phyloP scores from a whole-genome alignment of 2,329 filamentous ascomycete species.

The Diplodia scrobiculata region DNA sequence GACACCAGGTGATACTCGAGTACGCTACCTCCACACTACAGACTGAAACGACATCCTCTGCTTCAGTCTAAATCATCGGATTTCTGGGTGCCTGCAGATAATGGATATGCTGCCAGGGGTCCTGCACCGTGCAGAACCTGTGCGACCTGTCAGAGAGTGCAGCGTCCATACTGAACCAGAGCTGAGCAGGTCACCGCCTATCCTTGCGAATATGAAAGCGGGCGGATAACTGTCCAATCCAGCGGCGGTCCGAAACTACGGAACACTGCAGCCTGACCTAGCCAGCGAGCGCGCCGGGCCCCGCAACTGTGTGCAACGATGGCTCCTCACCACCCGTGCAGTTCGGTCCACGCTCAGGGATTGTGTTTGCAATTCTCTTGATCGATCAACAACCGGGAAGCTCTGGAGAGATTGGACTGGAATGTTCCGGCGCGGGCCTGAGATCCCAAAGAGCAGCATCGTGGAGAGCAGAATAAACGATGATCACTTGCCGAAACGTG shows the following conservation, averaged over 20 bases:
- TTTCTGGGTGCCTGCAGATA: slow-evolving; percentile 1
- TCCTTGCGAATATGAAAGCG: slow-evolving; percentile 5
- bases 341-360: neutral
- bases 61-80: neutral
- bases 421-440: neutral
- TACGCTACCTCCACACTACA: neutral
- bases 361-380: slow-evolving; percentile 7
- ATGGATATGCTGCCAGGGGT: neutral
- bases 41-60: neutral
- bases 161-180: neutral
- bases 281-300: slow-evolving; percentile 3
- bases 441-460: neutral
- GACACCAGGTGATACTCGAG: slow-evolving; percentile 3
- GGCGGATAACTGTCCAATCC: neutral
- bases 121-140: slow-evolving; percentile 3
- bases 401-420: neutral
- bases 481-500: neutral
- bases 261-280: slow-evolving; percentile 10
- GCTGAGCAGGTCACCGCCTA: neutral
- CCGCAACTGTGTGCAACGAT: neutral
- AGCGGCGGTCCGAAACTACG: neutral
- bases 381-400: neutral
- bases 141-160: slow-evolving; percentile 22
- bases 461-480: neutral
- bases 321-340: neutral